Evolutionary conservation across 2,329 filamentous ascomycete species (phyloP), one percentile per base, ranked within the genome.

Genomic region (Aspergillaceae sp.): DNA sequence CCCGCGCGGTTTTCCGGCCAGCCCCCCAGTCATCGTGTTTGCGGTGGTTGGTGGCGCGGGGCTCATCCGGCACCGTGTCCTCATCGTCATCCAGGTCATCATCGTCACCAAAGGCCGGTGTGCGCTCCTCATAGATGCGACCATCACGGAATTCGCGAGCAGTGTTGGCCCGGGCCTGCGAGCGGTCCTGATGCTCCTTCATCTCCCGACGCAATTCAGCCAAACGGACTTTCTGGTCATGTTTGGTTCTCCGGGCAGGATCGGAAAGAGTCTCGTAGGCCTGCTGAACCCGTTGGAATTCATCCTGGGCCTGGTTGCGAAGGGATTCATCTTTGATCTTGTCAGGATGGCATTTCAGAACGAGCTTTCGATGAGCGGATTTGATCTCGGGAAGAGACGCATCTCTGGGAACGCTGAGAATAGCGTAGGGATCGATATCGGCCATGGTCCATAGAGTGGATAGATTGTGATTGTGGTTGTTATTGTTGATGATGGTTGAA

Each of bases 231-330:
- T 83, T 78, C 44, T 88, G 82, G 67, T 97, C 88, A 66, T 96
- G 95, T 55, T 82, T 81, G 48, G 73, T 68, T 49, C 87, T 76
- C 62, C 83, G 80, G 5, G 72, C 74, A 29, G 91, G 85, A 62
- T 96, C 84, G 59, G 81, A 86, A 50, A 98, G 79, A 29, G 92
- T 75, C 68, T 97, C 92, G 68, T 95, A 98, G 43, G 92, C 90
- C 58, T 90, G 81, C 66, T 96, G 90, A 32, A 97, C 87, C 63
- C 82, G 83, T 68, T 96, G 89, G 61, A 97, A 98, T 67, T 94
- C 84, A 56, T 88, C 83, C 57, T 86, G 82, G 66, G 90, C 94
- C 56, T 80, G 73, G 48, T 81, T 80, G 68, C 92, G 94, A 58
- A 86, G 73, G 10, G 80, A 74, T 44, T 84, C 81, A 59, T 94